Conservation (phyloP, 1,284 basidiomycete genomes). For the Naganishia cerealis region DNA sequence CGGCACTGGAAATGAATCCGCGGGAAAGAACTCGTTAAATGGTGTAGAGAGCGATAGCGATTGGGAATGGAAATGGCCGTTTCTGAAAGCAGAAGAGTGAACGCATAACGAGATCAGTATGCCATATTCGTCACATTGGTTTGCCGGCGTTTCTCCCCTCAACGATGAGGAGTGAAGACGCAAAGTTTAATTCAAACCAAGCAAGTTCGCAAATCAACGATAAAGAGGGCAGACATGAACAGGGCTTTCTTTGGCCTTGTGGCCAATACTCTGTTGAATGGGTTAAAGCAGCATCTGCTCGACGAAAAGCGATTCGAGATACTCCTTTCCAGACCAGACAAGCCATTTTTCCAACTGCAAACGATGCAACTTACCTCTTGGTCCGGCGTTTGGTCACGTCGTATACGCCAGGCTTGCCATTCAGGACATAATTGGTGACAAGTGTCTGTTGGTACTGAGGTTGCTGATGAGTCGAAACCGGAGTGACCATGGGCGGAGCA, state of each 20-base stretch:
- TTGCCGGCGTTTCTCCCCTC: not conserved
- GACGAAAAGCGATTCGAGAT: not conserved
- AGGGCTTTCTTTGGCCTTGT: not conserved
- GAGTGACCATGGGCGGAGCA: constrained; percentile 15
- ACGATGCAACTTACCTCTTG: constrained; percentile 17
- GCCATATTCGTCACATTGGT: not conserved
- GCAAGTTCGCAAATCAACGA: not conserved
- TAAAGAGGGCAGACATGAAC: not conserved
- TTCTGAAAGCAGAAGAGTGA: not conserved
- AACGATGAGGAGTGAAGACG: not conserved
- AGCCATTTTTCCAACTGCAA: not conserved
- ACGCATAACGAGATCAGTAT: not conserved
- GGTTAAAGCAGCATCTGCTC: not conserved
- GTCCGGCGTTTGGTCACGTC: constrained; percentile 15
- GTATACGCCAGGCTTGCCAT: constrained; percentile 24
- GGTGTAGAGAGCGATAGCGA: constrained; percentile 1
- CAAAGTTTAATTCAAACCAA: not conserved
- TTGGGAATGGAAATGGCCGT: constrained; percentile 8
- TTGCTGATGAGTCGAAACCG: constrained; percentile 13
- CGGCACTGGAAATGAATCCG: not conserved
- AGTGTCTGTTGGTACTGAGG: constrained; percentile 27
- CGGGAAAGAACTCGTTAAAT: not conserved
- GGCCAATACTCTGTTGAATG: not conserved
- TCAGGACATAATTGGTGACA: constrained; percentile 26
- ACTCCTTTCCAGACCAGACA: not conserved